Evolutionary conservation across 352 stramenopile species (phyloP).

Genomic region (Lagenidium sp.): DNA sequence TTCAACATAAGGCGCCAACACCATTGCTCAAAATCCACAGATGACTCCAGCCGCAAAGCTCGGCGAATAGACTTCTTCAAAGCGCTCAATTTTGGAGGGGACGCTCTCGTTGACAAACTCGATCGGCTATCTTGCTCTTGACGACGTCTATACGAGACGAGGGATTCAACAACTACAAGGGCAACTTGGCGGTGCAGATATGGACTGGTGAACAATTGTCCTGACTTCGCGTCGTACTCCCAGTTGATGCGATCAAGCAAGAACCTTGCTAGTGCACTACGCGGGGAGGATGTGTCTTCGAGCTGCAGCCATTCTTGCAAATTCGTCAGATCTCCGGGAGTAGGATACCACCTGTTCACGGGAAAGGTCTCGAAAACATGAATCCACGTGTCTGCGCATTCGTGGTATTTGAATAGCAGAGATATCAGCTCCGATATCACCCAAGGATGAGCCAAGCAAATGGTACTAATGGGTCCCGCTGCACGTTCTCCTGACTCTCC

Average conservation of each 20-base stretch:
- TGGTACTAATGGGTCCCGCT: conserved; percentile 21
- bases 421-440: conserved; percentile 30
- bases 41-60: conserved; percentile 49
- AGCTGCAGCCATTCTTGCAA: conserved; percentile 77
- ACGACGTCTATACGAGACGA: conserved; percentile 56
- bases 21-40: conserved; percentile 76
- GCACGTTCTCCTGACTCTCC: conserved; percentile 19
- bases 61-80: conserved; percentile 68
- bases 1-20: conserved; percentile 82
- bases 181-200: conserved; percentile 72
- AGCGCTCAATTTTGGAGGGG: conserved; percentile 16
- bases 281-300: conserved; percentile 52
- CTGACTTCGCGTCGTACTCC: conserved; percentile 63
- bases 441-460: conserved; percentile 23
- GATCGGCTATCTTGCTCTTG: conserved; percentile 16
- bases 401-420: conserved; percentile 57
- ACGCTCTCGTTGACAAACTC: background rate
- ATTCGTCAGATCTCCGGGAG: conserved; percentile 44
- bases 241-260: conserved; percentile 81
- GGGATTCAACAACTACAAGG: conserved; percentile 66
- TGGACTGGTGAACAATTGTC: conserved; percentile 51
- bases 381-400: conserved; percentile 71
- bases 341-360: conserved; percentile 77
- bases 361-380: conserved; percentile 81
- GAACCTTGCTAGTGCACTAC: conserved; percentile 59